Conservation (phyloP, 2,329 filamentous ascomycete genomes). For the Pseudopyrenochaeta lycopersici region DNA sequence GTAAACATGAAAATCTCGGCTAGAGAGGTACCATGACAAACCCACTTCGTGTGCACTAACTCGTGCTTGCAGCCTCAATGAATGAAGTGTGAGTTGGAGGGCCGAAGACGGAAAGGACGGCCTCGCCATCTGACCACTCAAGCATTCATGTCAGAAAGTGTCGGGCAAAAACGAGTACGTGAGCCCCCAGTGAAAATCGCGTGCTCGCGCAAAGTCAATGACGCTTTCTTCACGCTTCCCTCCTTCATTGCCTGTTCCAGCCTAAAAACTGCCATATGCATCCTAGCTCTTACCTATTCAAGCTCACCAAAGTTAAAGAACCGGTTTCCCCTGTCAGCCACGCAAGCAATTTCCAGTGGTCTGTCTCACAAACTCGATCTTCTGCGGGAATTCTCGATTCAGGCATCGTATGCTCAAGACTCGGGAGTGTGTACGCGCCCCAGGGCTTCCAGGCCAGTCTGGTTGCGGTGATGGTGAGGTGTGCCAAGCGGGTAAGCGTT, state of each 20-base stretch:
- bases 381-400: conserved; percentile 27
- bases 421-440: conserved; percentile 16
- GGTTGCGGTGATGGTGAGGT: conserved; percentile 37
- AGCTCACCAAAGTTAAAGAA: conserved; percentile 17
- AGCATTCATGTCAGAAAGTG: no score
- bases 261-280: conserved; percentile 1
- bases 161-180: neutral
- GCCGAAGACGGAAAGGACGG: no score
- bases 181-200: neutral
- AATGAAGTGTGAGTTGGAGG: no score
- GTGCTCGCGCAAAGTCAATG: conserved; percentile 7
- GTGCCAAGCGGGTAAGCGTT: conserved; percentile 34
- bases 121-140: neutral
- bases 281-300: conserved; percentile 13
- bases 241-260: conserved; percentile 15
- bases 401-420: conserved; percentile 27
- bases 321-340: conserved; percentile 18
- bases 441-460: conserved; percentile 16
- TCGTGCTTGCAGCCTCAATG: no score
- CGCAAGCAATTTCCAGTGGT: conserved; percentile 21
- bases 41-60: no score
- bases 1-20: no score
- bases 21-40: no score
- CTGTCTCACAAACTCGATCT: conserved; percentile 22
- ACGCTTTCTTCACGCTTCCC: neutral